These are phyloP conservation scores for Calcarisporium arbuscula DNA, from an alignment of 2,329 filamentous ascomycete genomes.

Conservation along the genomic window DNA sequence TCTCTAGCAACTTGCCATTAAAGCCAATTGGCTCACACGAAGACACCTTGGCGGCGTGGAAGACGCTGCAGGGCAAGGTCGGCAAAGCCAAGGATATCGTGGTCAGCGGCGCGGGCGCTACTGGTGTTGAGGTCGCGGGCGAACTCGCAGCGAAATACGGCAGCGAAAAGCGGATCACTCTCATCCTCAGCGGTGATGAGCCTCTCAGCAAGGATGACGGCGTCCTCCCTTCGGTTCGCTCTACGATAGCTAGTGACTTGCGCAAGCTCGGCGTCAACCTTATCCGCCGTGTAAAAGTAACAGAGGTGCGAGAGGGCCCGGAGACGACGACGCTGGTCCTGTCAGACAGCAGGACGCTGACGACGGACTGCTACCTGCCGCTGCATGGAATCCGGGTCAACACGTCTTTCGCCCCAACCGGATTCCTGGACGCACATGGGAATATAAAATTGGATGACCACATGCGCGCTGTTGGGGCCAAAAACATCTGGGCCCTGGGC, in stretches of 20 bases:
- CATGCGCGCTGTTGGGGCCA: constrained; percentile 23
- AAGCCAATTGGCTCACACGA: constrained; percentile 41
- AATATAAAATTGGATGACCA: constrained; percentile 26
- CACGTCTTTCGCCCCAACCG: constrained; percentile 29
- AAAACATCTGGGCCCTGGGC: constrained; percentile 36
- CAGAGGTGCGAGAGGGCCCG: constrained; percentile 4
- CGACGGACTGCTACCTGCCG: constrained; percentile 36
- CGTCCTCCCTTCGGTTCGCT: constrained; percentile 22
- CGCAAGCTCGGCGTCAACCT: constrained; percentile 19
- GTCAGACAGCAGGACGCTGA: constrained; percentile 21
- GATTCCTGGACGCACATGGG: constrained; percentile 24
- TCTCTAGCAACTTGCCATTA: constrained; percentile 35
- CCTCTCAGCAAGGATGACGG: constrained; percentile 2
- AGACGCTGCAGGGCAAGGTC: constrained; percentile 19
- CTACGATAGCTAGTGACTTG: constrained; percentile 17
- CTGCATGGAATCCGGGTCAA: constrained; percentile 38
- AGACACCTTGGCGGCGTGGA: constrained; percentile 30
- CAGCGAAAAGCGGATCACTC: constrained; percentile 16
- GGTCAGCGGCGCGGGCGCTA: constrained; percentile 30
- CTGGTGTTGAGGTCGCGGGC: constrained; percentile 31
- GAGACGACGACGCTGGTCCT: constrained; percentile 19
- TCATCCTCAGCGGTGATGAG: constrained; percentile 6
- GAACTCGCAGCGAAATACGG: constrained; percentile 24
- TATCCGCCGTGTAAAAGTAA: constrained; percentile 24
- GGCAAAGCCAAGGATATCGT: constrained; percentile 23